Evolutionary conservation across 768 basidiomycete genomes (phyloP), one percentile per base, ranked within the genome.

Genomic region (Tulasnella calospora): DNA sequence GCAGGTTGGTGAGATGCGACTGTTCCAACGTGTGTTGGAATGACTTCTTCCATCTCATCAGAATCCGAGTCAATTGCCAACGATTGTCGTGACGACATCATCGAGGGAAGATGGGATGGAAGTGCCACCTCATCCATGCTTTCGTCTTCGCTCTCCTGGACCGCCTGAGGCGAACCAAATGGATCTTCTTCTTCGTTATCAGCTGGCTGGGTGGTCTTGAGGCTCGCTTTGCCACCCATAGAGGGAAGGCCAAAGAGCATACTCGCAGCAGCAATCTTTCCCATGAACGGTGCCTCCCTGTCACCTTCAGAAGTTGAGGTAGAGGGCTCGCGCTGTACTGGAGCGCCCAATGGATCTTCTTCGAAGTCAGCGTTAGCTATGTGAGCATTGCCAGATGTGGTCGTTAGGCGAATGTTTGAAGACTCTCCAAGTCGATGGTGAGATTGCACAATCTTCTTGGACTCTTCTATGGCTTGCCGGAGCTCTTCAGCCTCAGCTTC

Each of bases 21-120:
- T 27, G 30, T 27, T 73, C 46, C 74, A 30, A 27, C 23, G 9
- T 13, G 46, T 27, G 46, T 55, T 75, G 38, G 40, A 73, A 67
- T 38, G 51, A 86, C 80, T 61, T 86, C 85, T 79, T 86, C 85
- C 85, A 87, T 85, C 76, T 84, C 84, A 75, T 86, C 85, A 10
- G 74, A 76, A 27, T 79, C 73, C 55, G 83, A 71, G 36, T 46
- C 35, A 23, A 17, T 40, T 13, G 55, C 55, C 61, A 40, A 44
- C 23, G 21, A 76, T 57, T 78, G 76, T 12, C 17, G 2, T 38
- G 1, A 19, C 12, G 30, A 38, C 33, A 38, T 72, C 17, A 38
- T 71, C 23, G 73, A 75, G 27, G 57, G 47, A 55, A 77, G 51
- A 3, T 9, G 44, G 19, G 72, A 36, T 38, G n/a, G 21, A 13